Base-by-base conservation (phyloP, 192 early-diverging fungal species). In the Rhizophlyctis rosea region DNA sequence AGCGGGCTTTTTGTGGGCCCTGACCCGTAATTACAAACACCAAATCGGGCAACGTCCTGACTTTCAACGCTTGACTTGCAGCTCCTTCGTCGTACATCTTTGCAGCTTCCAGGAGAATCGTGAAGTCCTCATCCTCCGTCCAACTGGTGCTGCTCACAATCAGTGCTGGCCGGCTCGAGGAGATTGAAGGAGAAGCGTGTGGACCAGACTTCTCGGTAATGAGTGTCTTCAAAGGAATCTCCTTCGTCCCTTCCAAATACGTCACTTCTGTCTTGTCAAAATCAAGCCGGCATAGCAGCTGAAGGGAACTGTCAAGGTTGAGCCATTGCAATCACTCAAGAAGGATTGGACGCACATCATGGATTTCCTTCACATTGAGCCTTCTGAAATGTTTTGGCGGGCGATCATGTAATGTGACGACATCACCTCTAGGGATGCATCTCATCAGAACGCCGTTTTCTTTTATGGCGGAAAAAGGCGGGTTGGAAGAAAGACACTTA, bases 101-200 rank as follows among this genome's bases (percentile, higher is more conserved):
- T 24, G 76, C n/a, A 4, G 74, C 93, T 1, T 84, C 73, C 24
- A 95, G 67, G 39, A 98, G 70, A 2, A 96, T 59, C 11, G 77
- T 80, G 75, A 98, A 96, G 69, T 98, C 96, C 63, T 98, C 96
- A 69, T 98, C 96, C 51, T 87, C 87, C 18, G 96, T 98, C 94
- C 94, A 98, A 65, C 85, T 88, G 24, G 94, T 96, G 69, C 84
- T 89, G 67, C 88, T 90, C 30, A 97, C 87, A 54, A 98, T 70
- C 49, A 98, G 71, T 61, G 79, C 81, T 2, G 90, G 91, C 39
- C 96, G 81, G 53, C 84, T 76, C 16, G 65, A 13, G 16, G 32
- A 7, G 21, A 25, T 31, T 14, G 24, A 23, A 24, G 11, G n/a
- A 14, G 29, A 5, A 21, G 18, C 16, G 35, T 18, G 14, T 16